These are phyloP conservation scores for Chlorella ohadii DNA, from an alignment of 139 green algal species.

Conservation along the genomic window DNA sequence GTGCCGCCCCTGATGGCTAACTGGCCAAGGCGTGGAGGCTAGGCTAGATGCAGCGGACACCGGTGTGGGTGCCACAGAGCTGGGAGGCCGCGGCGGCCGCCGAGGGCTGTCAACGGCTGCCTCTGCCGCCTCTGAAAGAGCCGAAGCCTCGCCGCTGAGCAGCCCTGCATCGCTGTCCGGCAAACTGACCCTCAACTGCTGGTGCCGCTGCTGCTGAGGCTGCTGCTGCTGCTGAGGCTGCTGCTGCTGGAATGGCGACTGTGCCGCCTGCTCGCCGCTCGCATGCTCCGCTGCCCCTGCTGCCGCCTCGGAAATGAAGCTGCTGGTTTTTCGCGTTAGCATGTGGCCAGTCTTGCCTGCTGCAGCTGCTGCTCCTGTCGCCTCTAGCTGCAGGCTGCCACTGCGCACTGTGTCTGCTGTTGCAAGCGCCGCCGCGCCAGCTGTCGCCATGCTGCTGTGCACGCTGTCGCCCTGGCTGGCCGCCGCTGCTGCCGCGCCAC, in stretches of 20 bases:
- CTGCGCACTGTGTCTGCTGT: neutral
- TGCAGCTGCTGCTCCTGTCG: neutral
- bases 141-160: no score
- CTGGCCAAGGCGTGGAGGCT: conserved; percentile 4
- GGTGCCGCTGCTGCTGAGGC: neutral
- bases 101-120: no score
- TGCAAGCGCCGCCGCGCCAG: neutral
- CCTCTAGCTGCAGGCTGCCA: neutral
- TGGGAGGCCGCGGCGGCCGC: no score
- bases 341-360: neutral
- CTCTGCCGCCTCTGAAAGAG: no score
- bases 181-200: neutral
- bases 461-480: neutral
- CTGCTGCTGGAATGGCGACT: neutral
- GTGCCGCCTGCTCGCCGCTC: neutral
- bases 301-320: neutral
- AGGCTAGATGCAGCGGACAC: no score
- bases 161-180: no score
- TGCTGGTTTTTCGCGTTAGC: neutral
- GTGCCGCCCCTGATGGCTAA: neutral
- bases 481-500: neutral
- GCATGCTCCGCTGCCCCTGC: neutral
- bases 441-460: neutral
- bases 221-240: neutral
- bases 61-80: no score